These are phyloP conservation scores for Hygrophorus pudorinus DNA, from an alignment of 768 basidiomycete genomes.

Conservation along the genomic window DNA sequence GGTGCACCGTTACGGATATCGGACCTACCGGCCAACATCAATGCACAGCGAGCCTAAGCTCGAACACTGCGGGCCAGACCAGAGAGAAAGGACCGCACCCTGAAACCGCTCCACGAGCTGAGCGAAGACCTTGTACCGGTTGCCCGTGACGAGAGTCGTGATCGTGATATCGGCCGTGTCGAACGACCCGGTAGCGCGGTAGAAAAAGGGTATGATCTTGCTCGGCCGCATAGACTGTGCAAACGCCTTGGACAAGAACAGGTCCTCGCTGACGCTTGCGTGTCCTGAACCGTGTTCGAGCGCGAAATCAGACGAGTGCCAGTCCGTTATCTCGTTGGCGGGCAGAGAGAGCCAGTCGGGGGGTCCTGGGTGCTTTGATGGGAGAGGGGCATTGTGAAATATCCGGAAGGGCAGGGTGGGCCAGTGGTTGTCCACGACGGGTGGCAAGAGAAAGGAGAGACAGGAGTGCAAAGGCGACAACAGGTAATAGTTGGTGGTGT, in stretches of 20 bases:
- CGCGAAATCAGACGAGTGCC: conserved; percentile 24
- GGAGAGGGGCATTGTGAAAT: conserved; percentile 6
- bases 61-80: background rate
- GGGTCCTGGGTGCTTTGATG: conserved; percentile 9
- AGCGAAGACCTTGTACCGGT: conserved; percentile 63
- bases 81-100: conserved; percentile 32
- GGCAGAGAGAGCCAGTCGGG: conserved; percentile 7
- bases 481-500: conserved; percentile 33
- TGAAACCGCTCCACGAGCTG: conserved; percentile 68
- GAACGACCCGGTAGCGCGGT: conserved; percentile 49
- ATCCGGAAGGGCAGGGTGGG: conserved; percentile 12
- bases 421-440: conserved; percentile 8
- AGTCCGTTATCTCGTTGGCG: conserved; percentile 16
- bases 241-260: conserved; percentile 63
- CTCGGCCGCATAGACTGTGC: conserved; percentile 60
- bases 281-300: conserved; percentile 26
- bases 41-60: background rate
- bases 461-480: conserved; percentile 21
- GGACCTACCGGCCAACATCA: conserved; percentile 42
- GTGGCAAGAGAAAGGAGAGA: conserved; percentile 17
- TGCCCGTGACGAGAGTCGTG: conserved; percentile 75
- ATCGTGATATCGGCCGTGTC: conserved; percentile 68
- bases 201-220: conserved; percentile 75
- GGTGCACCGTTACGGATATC: conserved; percentile 76
- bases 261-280: conserved; percentile 31